Evolutionary conservation across 2,329 filamentous ascomycete species (phyloP).

Genomic region (Phialophora macrospora): DNA sequence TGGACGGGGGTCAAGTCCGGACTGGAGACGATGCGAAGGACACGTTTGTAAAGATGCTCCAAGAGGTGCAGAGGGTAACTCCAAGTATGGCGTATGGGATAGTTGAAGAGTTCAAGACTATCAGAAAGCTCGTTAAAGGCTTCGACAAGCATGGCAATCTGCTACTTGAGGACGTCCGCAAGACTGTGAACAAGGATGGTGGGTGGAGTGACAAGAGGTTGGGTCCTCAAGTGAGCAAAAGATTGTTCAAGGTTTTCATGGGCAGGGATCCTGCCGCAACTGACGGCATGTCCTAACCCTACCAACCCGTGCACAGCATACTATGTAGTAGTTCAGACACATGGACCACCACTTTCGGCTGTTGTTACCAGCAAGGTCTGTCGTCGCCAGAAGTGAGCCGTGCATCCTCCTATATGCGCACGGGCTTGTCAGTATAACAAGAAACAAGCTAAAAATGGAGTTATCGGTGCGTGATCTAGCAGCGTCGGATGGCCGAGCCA

Average conservation of each 20-base stretch:
- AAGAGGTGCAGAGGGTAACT: constrained; percentile 74
- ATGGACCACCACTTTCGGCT: background rate
- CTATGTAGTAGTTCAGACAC: background rate
- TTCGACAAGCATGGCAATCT: constrained; percentile 65
- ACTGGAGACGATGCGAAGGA: constrained; percentile 66
- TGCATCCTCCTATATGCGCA: background rate
- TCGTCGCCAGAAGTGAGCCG: background rate
- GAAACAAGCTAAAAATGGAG: background rate
- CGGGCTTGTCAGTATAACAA: background rate
- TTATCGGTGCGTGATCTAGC: background rate
- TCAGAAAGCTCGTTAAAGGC: constrained; percentile 62
- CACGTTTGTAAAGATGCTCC: constrained; percentile 75
- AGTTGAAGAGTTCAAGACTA: constrained; percentile 62
- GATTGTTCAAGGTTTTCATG: constrained; percentile 57
- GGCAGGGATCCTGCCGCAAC: constrained; percentile 52
- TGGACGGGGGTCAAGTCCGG: constrained; percentile 77
- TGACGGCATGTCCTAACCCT: constrained; percentile 44
- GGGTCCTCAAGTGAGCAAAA: constrained; percentile 54
- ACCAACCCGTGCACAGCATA: background rate
- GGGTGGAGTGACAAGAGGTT: constrained; percentile 52
- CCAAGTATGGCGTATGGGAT: constrained; percentile 74
- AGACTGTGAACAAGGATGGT: constrained; percentile 56
- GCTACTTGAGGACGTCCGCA: constrained; percentile 65
- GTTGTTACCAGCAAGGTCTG: background rate
- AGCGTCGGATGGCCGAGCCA: background rate